Base-by-base conservation (phyloP, 331 rosid species). In the Acacia pycnantha region DNA sequence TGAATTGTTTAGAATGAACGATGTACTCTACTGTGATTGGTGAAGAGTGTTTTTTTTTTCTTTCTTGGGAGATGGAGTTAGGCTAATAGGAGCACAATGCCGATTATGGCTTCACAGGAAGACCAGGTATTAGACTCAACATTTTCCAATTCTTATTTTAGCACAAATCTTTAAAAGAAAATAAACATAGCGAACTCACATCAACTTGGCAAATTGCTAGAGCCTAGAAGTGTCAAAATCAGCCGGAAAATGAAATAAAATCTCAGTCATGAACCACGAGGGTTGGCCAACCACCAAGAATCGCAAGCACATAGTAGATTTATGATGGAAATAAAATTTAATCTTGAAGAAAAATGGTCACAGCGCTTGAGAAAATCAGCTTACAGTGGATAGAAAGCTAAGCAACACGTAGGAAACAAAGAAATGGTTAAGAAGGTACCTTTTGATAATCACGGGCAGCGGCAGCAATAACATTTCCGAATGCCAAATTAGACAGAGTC, bases 391-490 rank as follows among this genome's bases (percentile, higher is more conserved):
- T 13, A 70, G n/a, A 14, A 70, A 43, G 12, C 1, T 12, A 73
- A 27, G 29, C 29, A 73, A 4, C 41, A 40, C 11, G 47, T 7
- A 13, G 70, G 26, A 40, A 35, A 58, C 10, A 59, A 15, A 59
- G 41, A 40, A 76, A 56, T n/a, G 16, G 62, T 4, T 15, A 40
- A 8, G 18, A 11, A 2, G 68, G 13, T 35, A 91, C 97, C 93
- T 94, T 92, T 72, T 94, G 94, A 79, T 94, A 94, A 91, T 92
- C 89, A 54, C 98, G 98, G 16, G 97, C 98, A 43, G 98, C 98
- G 18, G 97, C 98, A 0, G 97, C 98, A 83, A 94, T 94, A 41
- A 92, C 97, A 80, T 94, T 91, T 73, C 98, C 98, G 64, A 90
- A 92, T 0, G 97, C 97, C 64, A 92, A 86, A 87, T 94, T 84